Evolutionary conservation across 352 stramenopile genomes (phyloP).

Genomic region (Peronospora belbahrii): DNA sequence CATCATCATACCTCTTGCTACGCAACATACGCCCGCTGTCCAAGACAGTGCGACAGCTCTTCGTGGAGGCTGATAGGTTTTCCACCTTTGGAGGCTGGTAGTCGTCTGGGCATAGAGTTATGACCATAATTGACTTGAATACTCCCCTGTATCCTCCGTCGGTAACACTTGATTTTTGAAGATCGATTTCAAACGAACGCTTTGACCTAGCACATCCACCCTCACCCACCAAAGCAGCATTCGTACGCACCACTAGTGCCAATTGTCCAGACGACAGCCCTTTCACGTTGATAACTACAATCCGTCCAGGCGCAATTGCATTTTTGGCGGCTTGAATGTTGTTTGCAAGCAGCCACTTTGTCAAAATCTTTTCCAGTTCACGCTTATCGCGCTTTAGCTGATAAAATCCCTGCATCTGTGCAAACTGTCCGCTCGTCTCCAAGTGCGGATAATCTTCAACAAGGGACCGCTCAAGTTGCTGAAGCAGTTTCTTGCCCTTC

Average conservation of each 20-base stretch:
- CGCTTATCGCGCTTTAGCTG: conserved; percentile 64
- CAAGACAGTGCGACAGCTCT: conserved; percentile 8
- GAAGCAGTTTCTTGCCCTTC: conserved; percentile 44
- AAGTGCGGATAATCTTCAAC: conserved; percentile 59
- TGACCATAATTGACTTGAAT: conserved; percentile 71
- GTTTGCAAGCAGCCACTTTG: conserved; percentile 64
- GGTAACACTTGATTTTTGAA: conserved; percentile 10
- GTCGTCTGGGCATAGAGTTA: conserved; percentile 58
- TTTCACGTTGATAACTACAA: conserved; percentile 61
- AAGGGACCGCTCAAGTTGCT: conserved; percentile 41
- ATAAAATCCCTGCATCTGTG: conserved; percentile 54
- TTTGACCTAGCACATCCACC: conserved; percentile 30
- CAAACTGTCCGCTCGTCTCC: conserved; percentile 47
- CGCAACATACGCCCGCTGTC: conserved; percentile 38
- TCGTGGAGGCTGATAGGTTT: conserved; percentile 9
- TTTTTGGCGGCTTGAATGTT: conserved; percentile 50
- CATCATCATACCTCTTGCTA: conserved; percentile 45
- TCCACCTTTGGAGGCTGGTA: conserved; percentile 46
- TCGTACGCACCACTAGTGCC: conserved; percentile 57
- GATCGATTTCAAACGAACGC: conserved; percentile 35
- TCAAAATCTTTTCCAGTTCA: conserved; percentile 62
- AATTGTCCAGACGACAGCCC: conserved; percentile 50
- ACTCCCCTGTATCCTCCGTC: conserved; percentile 24
- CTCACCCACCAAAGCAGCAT: conserved; percentile 15
- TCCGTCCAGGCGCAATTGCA: conserved; percentile 51